Evolutionary conservation across 768 basidiomycete species (phyloP).

Genomic region (Tulasnella sp.): DNA sequence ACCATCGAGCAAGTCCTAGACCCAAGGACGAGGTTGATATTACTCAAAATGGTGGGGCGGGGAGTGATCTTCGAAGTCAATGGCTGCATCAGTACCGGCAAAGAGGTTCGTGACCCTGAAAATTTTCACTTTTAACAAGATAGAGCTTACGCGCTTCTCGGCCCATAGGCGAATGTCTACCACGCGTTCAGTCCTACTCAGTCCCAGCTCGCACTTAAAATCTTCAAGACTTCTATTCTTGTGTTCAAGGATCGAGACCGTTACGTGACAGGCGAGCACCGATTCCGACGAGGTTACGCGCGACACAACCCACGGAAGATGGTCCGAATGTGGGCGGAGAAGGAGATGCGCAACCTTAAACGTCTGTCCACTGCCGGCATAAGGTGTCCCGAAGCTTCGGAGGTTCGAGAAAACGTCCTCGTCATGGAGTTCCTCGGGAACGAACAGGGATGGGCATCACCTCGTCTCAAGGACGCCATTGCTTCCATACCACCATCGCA

Average conservation of each 20-base stretch:
- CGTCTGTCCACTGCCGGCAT: slow-evolving; percentile 76
- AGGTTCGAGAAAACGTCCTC: slow-evolving; percentile 92
- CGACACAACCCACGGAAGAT: slow-evolving; percentile 94
- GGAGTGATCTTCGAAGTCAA: slow-evolving; percentile 84
- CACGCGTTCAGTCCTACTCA: slow-evolving; percentile 56
- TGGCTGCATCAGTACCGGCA: slow-evolving; percentile 94
- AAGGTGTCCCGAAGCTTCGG: slow-evolving; percentile 76
- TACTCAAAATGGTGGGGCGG: slow-evolving; percentile 93
- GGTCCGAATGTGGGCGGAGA: slow-evolving; percentile 98
- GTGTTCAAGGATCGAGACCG: slow-evolving; percentile 96
- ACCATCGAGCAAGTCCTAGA: slow-evolving; percentile 97
- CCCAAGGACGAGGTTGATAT: slow-evolving; percentile 83
- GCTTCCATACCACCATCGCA: slow-evolving; percentile 47
- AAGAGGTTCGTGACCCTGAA: slow-evolving; percentile 69
- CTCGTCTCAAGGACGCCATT: slow-evolving; percentile 68
- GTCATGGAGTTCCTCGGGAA: slow-evolving; percentile 91
- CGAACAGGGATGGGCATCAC: slow-evolving; percentile 79
- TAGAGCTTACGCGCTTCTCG: slow-evolving; percentile 4
- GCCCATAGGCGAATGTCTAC: slow-evolving; percentile 83
- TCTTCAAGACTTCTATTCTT: slow-evolving; percentile 97
- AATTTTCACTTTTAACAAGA: not conserved
- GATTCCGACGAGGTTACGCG: slow-evolving; percentile 85
- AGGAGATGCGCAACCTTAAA: slow-evolving; percentile 94
- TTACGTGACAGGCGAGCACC: slow-evolving; percentile 90
- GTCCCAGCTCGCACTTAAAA: slow-evolving; percentile 80